Evolutionary conservation across 2,329 filamentous ascomycete species (phyloP).

Genomic region (Pseudomassariella vexata): DNA sequence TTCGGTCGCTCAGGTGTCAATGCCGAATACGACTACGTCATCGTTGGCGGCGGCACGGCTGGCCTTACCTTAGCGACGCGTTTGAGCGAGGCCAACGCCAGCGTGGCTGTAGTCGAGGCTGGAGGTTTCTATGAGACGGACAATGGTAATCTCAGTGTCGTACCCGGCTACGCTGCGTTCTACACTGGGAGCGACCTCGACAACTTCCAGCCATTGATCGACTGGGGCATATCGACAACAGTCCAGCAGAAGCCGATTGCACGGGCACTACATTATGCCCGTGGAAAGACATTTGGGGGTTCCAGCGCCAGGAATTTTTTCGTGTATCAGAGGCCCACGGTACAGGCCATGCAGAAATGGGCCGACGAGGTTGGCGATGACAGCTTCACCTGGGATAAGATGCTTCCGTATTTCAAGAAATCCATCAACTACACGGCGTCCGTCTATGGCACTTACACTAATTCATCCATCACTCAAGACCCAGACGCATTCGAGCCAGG

Average conservation of each 20-base stretch:
- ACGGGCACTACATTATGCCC: conserved; percentile 28
- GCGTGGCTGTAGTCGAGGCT: conserved; percentile 9
- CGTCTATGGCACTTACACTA: conserved; percentile 14
- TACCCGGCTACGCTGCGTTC: conserved; percentile 4
- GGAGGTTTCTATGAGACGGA: conserved; percentile 9
- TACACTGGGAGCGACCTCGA: conserved; percentile 11
- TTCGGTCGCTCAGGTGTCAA: too few relatives aligned
- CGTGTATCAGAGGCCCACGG: conserved; percentile 19
- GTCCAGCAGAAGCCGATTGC: conserved; percentile 16
- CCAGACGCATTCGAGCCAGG: not conserved
- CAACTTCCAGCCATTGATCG: conserved; percentile 18
- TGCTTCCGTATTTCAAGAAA: conserved; percentile 27
- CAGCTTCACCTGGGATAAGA: conserved; percentile 19
- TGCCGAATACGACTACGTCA: conserved; percentile 8
- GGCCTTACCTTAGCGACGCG: conserved; percentile 5
- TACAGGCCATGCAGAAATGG: conserved; percentile 21
- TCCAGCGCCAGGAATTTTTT: conserved; percentile 22
- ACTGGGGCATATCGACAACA: conserved; percentile 25
- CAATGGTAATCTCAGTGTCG: conserved; percentile 1
- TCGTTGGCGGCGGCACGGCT: conserved; percentile 10
- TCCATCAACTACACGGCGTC: conserved; percentile 16
- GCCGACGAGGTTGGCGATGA: conserved; percentile 24
- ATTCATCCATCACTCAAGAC: conserved; percentile 17
- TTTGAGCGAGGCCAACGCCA: conserved; percentile 5
- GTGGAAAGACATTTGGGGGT: conserved; percentile 29